Base-by-base conservation (phyloP, 2,329 filamentous ascomycete species). In the Clathrospora elynae region DNA sequence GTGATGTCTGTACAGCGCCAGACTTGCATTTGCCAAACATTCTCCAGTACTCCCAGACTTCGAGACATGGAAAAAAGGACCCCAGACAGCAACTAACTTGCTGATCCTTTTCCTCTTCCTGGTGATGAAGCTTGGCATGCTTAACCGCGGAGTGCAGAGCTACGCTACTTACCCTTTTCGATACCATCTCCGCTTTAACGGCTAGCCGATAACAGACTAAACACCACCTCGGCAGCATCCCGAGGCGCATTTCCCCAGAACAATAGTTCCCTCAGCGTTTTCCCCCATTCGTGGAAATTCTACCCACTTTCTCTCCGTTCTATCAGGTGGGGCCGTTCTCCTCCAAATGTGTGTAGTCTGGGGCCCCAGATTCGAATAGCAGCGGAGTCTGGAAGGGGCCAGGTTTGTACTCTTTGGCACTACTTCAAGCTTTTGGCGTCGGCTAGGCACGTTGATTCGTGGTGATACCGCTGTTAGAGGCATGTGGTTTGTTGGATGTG, bases 251-350 rank as follows among this genome's bases (percentile, higher is more conserved):
- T 32, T 35, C 25, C 33, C 34, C 31, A 46, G 40, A 48, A 37
- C 30, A 37, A 41, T 34, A 34, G 36, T 38, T 52, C 20, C 22
- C 34, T 36, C 35, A 42, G 34, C 41, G 19, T 35, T 36, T 35
- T 26, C 35, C 28, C 42, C 51, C 43, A 66, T 66, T 66, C 57
- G 62, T 60, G 62, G 62, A 58, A 63, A 55, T 57, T 50, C 46
- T 47, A 32, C 5, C 10, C 23, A 39, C 22, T 46, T 33, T 32
- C 30, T 42, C 26, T 36, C 40, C 52, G 46, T 48, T n/a, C 42
- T 43, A 41, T 44, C 36, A 30, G 40, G 48, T 53, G 49, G 52
- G 55, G 49, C 34, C 31, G 39, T 29, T 29, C 32, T 34, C 33
- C 29, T 41, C 43, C 26, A 47, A 37, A 44, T 35, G 34, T 52